A percentile compares a stretch with the other conserved stretches of the same genome.
phyloP scores from a whole-genome alignment of 2,329 filamentous ascomycete genomes.

The Fusarium graminum region DNA sequence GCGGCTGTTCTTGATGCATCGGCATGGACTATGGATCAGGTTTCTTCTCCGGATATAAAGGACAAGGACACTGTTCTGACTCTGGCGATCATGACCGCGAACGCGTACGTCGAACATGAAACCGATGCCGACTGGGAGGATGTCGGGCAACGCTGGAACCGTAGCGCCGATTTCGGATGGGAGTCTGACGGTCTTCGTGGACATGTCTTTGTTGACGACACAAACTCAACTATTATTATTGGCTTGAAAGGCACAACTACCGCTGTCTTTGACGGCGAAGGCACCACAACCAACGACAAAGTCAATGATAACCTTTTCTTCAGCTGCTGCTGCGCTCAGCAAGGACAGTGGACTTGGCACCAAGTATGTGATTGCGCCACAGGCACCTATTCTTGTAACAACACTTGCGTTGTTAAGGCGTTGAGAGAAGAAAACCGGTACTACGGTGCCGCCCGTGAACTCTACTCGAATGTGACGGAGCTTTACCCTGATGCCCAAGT shows the following conservation, averaged over 20 bases:
- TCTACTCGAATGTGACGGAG: slow-evolving; percentile 92
- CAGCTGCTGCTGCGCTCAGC: slow-evolving; percentile 96
- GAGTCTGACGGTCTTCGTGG: slow-evolving; percentile 88
- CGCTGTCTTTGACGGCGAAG: slow-evolving; percentile 95
- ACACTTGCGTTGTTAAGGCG: slow-evolving; percentile 84
- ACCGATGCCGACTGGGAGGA: slow-evolving; percentile 85
- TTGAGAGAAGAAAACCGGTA: slow-evolving; percentile 88
- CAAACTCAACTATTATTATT: slow-evolving; percentile 88
- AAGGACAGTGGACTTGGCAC: slow-evolving; percentile 89
- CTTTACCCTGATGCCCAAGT: slow-evolving; percentile 87
- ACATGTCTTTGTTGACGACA: slow-evolving; percentile 90
- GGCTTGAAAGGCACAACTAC: slow-evolving; percentile 91
- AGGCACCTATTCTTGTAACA: slow-evolving; percentile 89
- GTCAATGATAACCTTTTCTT: slow-evolving; percentile 98
- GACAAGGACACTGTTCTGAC: slow-evolving; percentile 87
- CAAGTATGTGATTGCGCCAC: slow-evolving; percentile 95
- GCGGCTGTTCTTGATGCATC: slow-evolving; percentile 76
- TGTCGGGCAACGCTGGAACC: slow-evolving; percentile 83
- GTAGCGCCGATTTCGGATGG: slow-evolving; percentile 93
- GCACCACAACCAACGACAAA: slow-evolving; percentile 97
- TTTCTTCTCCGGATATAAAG: slow-evolving; percentile 83
- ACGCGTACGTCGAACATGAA: slow-evolving; percentile 86
- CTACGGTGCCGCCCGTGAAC: slow-evolving; percentile 87
- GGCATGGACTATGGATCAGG: slow-evolving; percentile 85
- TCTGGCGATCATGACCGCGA: slow-evolving; percentile 87